A percentile compares a stretch with the other conserved stretches of the same genome.
Evolutionary conservation across 2,329 filamentous ascomycete genomes (phyloP).

Genomic region (Aspergillus piperis): DNA sequence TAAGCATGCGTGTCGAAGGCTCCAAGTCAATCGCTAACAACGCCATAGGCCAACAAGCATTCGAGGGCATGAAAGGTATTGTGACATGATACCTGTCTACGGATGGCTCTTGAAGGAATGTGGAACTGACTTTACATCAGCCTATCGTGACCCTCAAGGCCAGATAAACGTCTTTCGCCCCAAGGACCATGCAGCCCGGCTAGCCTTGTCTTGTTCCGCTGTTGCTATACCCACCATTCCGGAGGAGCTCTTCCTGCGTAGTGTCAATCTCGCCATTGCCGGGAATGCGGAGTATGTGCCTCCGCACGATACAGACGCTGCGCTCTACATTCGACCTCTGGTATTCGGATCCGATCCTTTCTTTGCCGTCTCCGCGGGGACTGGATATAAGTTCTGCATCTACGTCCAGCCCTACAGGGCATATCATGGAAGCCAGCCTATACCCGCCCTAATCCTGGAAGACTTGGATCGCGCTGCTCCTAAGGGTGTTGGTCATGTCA

Average conservation of each 20-base stretch:
- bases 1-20: not conserved
- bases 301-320: constrained; percentile 26
- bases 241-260: constrained; percentile 27
- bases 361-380: constrained; percentile 26
- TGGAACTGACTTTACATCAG: not conserved
- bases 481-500: constrained; percentile 33
- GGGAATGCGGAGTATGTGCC: constrained; percentile 9
- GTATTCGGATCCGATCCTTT: constrained; percentile 32
- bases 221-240: constrained; percentile 37
- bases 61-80: constrained; percentile 53
- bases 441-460: constrained; percentile 33
- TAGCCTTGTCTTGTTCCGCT: constrained; percentile 28
- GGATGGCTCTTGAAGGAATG: too few species aligned
- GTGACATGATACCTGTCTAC: not conserved
- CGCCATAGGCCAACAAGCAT: constrained; percentile 49
- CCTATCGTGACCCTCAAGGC: constrained; percentile 20
- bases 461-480: constrained; percentile 40
- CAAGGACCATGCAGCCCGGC: constrained; percentile 30
- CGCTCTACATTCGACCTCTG: constrained; percentile 40
- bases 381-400: constrained; percentile 34
- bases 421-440: constrained; percentile 1
- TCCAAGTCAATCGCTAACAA: fast-evolving
- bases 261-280: constrained; percentile 4
- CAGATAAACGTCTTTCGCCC: constrained; percentile 38
- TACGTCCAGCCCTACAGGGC: constrained; percentile 26